These are phyloP conservation scores for Botrytis squamosa DNA, from an alignment of 2,329 filamentous ascomycete species.

Conservation along the genomic window DNA sequence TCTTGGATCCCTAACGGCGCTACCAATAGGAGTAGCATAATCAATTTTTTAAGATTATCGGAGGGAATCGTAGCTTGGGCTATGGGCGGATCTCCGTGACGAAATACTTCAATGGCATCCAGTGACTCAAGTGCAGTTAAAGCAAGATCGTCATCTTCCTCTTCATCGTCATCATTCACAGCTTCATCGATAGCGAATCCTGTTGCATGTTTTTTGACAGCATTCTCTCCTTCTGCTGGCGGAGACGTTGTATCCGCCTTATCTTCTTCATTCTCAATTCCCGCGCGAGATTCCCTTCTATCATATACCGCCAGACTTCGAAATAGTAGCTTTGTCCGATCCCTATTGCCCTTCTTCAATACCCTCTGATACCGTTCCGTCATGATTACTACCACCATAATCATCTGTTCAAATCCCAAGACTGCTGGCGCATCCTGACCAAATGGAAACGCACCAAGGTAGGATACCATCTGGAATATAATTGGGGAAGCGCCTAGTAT, in stretches of 20 bases:
- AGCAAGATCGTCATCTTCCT: conserved; percentile 61
- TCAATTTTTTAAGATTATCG: conserved; percentile 68
- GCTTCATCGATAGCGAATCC: conserved; percentile 47
- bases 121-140: conserved; percentile 68
- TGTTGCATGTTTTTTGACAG: conserved; percentile 26
- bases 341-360: conserved; percentile 55
- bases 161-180: conserved; percentile 46
- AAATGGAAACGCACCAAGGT: conserved; percentile 72
- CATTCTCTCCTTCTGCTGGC: conserved; percentile 25
- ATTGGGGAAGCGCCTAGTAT: conserved; percentile 65
- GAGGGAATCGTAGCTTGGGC: conserved; percentile 69
- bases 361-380: conserved; percentile 68
- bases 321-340: conserved; percentile 65
- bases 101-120: conserved; percentile 61
- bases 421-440: conserved; percentile 68
- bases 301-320: conserved; percentile 72
- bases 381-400: conserved; percentile 71
- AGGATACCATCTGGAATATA: conserved; percentile 69
- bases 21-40: conserved; percentile 67
- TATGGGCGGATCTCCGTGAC: conserved; percentile 51
- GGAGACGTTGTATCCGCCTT: background rate
- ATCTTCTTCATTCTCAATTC: conserved; percentile 21
- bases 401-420: conserved; percentile 65
- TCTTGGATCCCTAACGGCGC: conserved; percentile 66
- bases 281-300: conserved; percentile 45